Conservation (phyloP, 176 grass and related monocot genomes). For the Triticum urartu region DNA sequence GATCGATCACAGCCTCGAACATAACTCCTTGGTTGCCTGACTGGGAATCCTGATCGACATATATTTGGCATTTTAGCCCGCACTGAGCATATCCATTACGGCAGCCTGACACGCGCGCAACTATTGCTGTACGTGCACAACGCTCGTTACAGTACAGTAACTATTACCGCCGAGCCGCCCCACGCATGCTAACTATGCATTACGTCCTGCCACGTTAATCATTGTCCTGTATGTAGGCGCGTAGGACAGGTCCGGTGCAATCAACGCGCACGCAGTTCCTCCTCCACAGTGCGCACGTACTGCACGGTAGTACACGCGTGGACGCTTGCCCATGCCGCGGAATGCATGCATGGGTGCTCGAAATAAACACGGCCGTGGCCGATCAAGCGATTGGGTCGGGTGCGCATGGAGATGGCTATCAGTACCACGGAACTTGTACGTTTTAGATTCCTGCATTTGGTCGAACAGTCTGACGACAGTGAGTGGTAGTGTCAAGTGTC, state of each 20-base stretch:
- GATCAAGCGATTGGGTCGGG: no score
- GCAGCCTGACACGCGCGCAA: no score
- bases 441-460: neutral
- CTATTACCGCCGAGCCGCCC: no score
- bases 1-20: neutral
- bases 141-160: no score
- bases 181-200: no score
- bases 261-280: neutral
- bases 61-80: no score
- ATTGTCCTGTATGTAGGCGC: neutral
- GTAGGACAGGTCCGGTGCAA: neutral
- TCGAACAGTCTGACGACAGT: neutral
- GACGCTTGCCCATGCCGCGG: neutral
- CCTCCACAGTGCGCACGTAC: neutral
- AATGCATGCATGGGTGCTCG: neutral
- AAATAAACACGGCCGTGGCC: neutral
- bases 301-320: neutral
- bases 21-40: neutral
- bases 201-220: neutral
- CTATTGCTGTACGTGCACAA: no score
- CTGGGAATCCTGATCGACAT: neutral
- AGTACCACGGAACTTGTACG: neutral
- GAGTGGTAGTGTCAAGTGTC: no score
- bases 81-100: no score
- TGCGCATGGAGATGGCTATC: neutral